Base-by-base conservation (phyloP, 1,139 yeast species). In the Suhomyces anneliseae region DNA sequence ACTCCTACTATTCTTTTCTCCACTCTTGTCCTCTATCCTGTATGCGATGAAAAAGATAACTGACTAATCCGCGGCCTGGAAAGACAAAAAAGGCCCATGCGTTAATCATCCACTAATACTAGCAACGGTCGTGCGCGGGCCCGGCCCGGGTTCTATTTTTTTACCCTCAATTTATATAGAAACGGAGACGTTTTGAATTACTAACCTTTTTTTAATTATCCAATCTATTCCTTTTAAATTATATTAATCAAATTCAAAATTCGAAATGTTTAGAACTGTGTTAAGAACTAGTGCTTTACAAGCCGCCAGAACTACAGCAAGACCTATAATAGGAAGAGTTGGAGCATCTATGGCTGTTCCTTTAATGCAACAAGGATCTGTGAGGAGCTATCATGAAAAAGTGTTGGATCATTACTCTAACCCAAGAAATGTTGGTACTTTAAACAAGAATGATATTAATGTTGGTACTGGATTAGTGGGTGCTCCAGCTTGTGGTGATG, bases 401-500 rank as follows among this genome's bases (percentile, higher is more conserved):
- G 79, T 72, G 41, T 85, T 93, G 58, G 99, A 93, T 66, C 99
- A 93, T 68, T 93, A 93, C 70, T 85, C 89, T 63, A 92, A 92
- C 72, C 99, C 99, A 51, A 82, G 99, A 68, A 93, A 93, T 65
- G 99, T 93, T 39, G 99, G 99, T 15, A 81, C 97, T 7, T 72
- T 93, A 69, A 90, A 90, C 69, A 90, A 92, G 71, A 78, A 77
- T 53, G 81, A 83, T 51, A 61, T 69, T 26, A 81, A 84, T 56
- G 98, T 93, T n/a, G 99, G 99, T 39, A 93, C 99, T 2, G 99
- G 99, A 1, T 79, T 93, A 39, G 99, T 93, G 15, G 93, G 99
- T 46, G 99, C 99, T 0, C 99, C 99, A 47, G 99, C 99, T 0
- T 93, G 99, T 74, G 99, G 99, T 50, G 99, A 93, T 74, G 99